Percentiles rank a stretch among this genome's conserved stretches.
Evolutionary conservation across 2,329 filamentous ascomycete genomes (phyloP).

Genomic region (Colletotrichum coccodes): DNA sequence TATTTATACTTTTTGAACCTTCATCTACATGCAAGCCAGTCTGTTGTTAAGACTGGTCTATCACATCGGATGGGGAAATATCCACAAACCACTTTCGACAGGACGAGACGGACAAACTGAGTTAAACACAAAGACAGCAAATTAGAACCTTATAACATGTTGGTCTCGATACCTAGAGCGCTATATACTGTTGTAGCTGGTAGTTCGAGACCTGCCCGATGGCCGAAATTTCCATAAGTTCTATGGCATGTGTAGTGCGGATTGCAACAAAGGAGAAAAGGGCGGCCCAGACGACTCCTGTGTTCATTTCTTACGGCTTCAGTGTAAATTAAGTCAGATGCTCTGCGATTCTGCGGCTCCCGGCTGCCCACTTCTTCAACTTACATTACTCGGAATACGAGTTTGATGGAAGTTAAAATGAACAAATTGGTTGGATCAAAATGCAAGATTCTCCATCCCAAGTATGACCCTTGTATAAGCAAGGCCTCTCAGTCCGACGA

Average conservation of each 20-base stretch:
- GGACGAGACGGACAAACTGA: neutral
- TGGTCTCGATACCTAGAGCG: too few species aligned
- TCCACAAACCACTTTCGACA: neutral
- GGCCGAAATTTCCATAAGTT: accelerated
- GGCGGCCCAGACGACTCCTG: neutral
- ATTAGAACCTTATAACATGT: too few species aligned
- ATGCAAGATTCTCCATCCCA: too few species aligned
- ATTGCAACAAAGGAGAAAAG: neutral
- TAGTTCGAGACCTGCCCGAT: too few species aligned
- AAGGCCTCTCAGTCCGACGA: neutral
- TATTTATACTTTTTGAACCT: neutral
- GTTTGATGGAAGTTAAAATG: neutral
- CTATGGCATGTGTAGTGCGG: too few species aligned
- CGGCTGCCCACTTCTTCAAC: neutral
- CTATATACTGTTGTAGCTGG: too few species aligned
- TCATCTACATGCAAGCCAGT: neutral
- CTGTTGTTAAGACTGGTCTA: neutral
- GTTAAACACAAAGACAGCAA: too few species aligned
- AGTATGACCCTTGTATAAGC: neutral
- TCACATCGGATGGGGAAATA: neutral
- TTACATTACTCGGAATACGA: neutral
- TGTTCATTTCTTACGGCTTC: neutral
- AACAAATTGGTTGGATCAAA: too few species aligned
- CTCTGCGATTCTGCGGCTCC: neutral
- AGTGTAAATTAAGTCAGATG: neutral